These are phyloP conservation scores for Citrullus amarus DNA, from an alignment of 306 rosid genomes.

Conservation along the genomic window DNA sequence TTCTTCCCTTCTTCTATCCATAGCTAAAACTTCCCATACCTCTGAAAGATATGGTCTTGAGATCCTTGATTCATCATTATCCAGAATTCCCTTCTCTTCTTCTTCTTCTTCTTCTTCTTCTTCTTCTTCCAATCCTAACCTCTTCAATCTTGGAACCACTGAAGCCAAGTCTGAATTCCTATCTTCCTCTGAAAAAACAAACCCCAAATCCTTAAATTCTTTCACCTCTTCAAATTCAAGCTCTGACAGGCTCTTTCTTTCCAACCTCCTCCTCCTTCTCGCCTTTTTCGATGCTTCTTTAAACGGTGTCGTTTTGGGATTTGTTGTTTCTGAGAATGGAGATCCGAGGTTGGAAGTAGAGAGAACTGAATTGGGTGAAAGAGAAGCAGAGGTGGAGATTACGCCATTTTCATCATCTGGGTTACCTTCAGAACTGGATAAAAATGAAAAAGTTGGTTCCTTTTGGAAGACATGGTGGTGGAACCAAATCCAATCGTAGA, in stretches of 20 bases:
- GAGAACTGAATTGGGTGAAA: conserved; percentile 40
- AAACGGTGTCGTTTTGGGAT: conserved; percentile 6
- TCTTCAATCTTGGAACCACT: conserved; percentile 77
- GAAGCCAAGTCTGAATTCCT: conserved; percentile 62
- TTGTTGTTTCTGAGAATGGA: conserved; percentile 33
- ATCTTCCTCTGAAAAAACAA: conserved; percentile 75
- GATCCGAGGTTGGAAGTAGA: conserved; percentile 32
- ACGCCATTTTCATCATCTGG: conserved; percentile 16
- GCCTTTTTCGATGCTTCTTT: conserved; percentile 18
- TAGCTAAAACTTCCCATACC: conserved; percentile 49
- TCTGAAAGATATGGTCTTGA: conserved; percentile 87
- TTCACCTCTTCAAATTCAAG: conserved; percentile 77
- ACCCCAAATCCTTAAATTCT: conserved; percentile 89
- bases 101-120: not conserved
- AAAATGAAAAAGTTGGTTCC: conserved; percentile 4
- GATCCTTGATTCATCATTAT: conserved; percentile 14
- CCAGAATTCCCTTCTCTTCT: not conserved
- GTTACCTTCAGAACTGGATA: conserved; percentile 19
- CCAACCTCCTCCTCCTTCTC: conserved; percentile 18
- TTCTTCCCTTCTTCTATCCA: conserved; percentile 25
- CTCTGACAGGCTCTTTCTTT: conserved; percentile 68
- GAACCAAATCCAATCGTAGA: conserved; percentile 62
- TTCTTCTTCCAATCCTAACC: conserved; percentile 25
- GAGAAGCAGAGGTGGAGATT: conserved; percentile 20
- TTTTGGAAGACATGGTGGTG: conserved; percentile 25